Percentiles rank a stretch among this genome's conserved stretches.
phyloP scores from a whole-genome alignment of 2,329 filamentous ascomycete genomes.

The Clarireedia monteithiana region DNA sequence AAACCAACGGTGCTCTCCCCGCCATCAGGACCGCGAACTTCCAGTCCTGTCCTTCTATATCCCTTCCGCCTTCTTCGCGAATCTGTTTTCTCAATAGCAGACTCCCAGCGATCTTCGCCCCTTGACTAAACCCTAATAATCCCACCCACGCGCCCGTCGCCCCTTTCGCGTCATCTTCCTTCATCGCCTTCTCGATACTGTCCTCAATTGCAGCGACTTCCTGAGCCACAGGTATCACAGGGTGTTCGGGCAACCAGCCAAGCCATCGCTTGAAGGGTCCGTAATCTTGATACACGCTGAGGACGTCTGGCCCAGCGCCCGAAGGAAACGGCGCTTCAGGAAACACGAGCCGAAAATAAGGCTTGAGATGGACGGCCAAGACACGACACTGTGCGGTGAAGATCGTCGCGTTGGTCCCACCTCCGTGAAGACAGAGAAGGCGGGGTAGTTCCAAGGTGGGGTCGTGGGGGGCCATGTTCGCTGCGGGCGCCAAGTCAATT shows the following conservation, averaged over 20 bases:
- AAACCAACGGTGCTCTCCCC: constrained; percentile 52
- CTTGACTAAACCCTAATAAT: constrained; percentile 60
- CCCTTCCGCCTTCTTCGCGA: constrained; percentile 2
- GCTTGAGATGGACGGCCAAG: not conserved
- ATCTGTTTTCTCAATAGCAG: constrained; percentile 53
- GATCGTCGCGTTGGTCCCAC: constrained; percentile 63
- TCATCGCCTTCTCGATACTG: constrained; percentile 40
- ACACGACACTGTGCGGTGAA: constrained; percentile 61
- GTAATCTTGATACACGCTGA: constrained; percentile 55
- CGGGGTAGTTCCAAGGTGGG: constrained; percentile 39
- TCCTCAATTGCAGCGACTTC: constrained; percentile 35
- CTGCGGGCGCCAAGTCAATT: no score
- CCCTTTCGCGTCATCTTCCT: constrained; percentile 42
- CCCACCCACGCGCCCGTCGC: constrained; percentile 47
- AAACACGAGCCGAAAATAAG: constrained; percentile 62
- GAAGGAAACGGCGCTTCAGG: constrained; percentile 61
- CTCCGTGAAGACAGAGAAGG: constrained; percentile 75
- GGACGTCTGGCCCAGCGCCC: constrained; percentile 51
- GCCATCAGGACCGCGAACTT: constrained; percentile 56
- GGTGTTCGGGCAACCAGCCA: constrained; percentile 53
- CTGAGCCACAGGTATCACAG: constrained; percentile 35
- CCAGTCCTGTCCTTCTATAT: constrained; percentile 30
- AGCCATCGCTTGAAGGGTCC: constrained; percentile 61
- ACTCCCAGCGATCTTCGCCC: constrained; percentile 53
- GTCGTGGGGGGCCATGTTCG: not conserved